Evolutionary conservation across 192 early-diverging fungal species (phyloP).

Genomic region (Coemansia sp.): DNA sequence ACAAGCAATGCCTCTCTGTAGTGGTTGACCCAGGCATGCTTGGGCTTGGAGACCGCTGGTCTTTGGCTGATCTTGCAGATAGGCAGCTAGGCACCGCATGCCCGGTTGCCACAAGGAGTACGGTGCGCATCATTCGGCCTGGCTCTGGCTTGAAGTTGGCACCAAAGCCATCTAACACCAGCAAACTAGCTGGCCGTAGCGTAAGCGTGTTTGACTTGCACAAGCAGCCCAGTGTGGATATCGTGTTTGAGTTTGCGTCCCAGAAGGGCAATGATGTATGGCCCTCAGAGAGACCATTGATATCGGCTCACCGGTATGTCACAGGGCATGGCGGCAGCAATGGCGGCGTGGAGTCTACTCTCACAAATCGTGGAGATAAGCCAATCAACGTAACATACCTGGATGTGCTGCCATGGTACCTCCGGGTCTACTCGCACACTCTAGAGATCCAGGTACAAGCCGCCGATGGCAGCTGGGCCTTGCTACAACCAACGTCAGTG

Average conservation of each 20-base stretch:
- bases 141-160: constrained; percentile 6
- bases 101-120: constrained; percentile 50
- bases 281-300: constrained; percentile 6
- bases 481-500: constrained; percentile 15
- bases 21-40: constrained; percentile 68
- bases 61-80: constrained; percentile 55
- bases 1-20: constrained; percentile 74
- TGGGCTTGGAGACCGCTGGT: constrained; percentile 35
- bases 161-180: constrained; percentile 15
- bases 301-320: constrained; percentile 44
- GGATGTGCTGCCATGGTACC: constrained; percentile 88
- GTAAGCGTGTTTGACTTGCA: constrained; percentile 28
- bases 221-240: constrained; percentile 11
- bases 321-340: constrained; percentile 81
- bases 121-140: constrained; percentile 33
- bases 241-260: constrained; percentile 11
- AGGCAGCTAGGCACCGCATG: constrained; percentile 49
- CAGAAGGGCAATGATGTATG: neutral
- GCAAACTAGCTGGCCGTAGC: neutral
- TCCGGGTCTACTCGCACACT: constrained; percentile 89
- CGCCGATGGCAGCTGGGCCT: neutral
- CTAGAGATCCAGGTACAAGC: constrained; percentile 54
- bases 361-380: constrained; percentile 64
- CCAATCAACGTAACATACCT: constrained; percentile 60
- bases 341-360: constrained; percentile 72